Evolutionary conservation across 2,329 filamentous ascomycete species (phyloP).

Genomic region (Metarhizium guizhouense): DNA sequence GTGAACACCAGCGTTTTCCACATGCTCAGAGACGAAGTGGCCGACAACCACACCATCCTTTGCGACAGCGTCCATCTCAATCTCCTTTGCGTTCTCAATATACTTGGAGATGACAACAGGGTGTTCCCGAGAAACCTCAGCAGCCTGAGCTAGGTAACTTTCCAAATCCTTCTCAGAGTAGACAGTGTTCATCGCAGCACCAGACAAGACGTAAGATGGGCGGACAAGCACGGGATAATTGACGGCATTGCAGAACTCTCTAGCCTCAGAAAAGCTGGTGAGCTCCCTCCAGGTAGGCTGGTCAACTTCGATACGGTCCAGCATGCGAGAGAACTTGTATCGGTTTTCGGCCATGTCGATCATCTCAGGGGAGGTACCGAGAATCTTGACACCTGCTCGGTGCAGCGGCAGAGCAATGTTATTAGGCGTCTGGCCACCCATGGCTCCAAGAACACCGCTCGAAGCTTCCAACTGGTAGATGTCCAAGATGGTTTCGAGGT

Average conservation of each 20-base stretch:
- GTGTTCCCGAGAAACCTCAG: conserved; percentile 87
- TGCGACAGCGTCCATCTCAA: conserved; percentile 98
- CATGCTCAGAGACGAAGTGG: conserved; percentile 97
- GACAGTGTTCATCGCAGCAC: conserved; percentile 98
- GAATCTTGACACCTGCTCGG: conserved; percentile 80
- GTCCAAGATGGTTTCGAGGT: conserved; percentile 79
- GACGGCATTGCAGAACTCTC: conserved; percentile 77
- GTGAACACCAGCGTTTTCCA: conserved; percentile 97
- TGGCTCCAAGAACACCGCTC: conserved; percentile 80
- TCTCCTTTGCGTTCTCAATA: conserved; percentile 98
- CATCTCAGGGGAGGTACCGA: conserved; percentile 97
- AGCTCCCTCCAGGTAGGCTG: conserved; percentile 98
- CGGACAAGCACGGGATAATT: conserved; percentile 90
- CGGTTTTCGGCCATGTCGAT: conserved; percentile 96
- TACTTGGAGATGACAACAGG: conserved; percentile 99
- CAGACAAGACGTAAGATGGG: conserved; percentile 93
- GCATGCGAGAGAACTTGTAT: conserved; percentile 98
- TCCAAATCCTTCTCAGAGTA: conserved; percentile 92
- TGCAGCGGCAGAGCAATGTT: conserved; percentile 90
- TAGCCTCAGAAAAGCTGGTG: conserved; percentile 87
- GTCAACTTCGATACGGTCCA: conserved; percentile 89
- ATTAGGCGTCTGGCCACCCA: conserved; percentile 97
- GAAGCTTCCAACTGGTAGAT: conserved; percentile 85
- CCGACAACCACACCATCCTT: conserved; percentile 82
- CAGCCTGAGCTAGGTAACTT: conserved; percentile 81